Base-by-base conservation (phyloP, 2,329 filamentous ascomycete species). In the Calonectria pseudoturangicola region DNA sequence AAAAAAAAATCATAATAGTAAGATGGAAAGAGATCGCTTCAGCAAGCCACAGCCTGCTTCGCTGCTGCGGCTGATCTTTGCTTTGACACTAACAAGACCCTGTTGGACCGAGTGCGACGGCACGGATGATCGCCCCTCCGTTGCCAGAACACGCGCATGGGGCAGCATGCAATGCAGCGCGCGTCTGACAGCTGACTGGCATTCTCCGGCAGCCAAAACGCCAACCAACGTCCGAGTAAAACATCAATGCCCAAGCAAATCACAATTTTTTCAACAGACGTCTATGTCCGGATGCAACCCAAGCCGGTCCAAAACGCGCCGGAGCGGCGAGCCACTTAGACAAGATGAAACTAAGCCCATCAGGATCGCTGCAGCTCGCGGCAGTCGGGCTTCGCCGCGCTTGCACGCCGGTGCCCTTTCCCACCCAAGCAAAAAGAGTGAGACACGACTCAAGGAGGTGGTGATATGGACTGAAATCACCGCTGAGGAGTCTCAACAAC, bases 151-250 rank as follows among this genome's bases (percentile, higher is more conserved):
- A 54, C 50, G 54, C 10, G 54, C 10, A 13, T 33, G 30, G 30
- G 30, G 30, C 30, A 33, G 30, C 21, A 60, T 60, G 36, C 54
- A 60, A 43, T 60, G 54, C 54, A 27, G n/a, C 54, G 54, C 54
- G n/a, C 10, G 36, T 60, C 54, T 60, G 54, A 60, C 54, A 60
- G 54, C 33, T 56, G 54, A 41, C 36, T 41, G 39, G 54, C 6
- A 21, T 33, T 12, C 28, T 30, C 21, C 7, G 25, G 33, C 8
- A 60, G 21, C 21, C 21, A 21, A 21, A 21, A 21, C 21, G 21
- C 48, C n/a, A n/a, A 60, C 12, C 54, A 51, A 28, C 28, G 48
- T 30, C 36, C 18, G 9, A 41, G 30, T 13, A 36, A 36, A 36
- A 58, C 54, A 36, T 58, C 12, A 56, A 21, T 4, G 30, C 5